Conservation (phyloP, 2,329 filamentous ascomycete species). For the Juglanconis juglandina region DNA sequence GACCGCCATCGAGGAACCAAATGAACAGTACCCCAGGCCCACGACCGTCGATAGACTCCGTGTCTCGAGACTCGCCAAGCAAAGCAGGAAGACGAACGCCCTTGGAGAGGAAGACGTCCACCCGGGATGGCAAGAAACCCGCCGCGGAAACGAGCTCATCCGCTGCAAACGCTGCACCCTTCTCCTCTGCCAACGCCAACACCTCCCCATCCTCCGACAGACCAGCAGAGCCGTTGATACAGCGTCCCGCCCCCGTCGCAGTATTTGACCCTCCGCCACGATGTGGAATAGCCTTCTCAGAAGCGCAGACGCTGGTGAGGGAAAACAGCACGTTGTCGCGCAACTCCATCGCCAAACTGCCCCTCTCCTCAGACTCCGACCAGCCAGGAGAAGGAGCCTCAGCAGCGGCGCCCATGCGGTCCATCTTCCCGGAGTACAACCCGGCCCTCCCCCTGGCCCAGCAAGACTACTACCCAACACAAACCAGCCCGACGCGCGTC, state of each 20-base stretch:
- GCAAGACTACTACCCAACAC: conserved; percentile 68
- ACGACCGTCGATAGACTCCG: conserved; percentile 25
- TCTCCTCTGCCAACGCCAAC: conserved; percentile 3
- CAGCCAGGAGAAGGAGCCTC: background rate
- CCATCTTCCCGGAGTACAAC: conserved; percentile 75
- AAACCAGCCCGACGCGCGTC: conserved; percentile 60
- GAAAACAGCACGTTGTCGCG: conserved; percentile 48
- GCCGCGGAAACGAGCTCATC: conserved; percentile 14
- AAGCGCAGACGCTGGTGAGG: conserved; percentile 47
- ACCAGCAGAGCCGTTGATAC: conserved; percentile 28
- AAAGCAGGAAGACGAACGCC: conserved; percentile 32
- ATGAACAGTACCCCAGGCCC: conserved; percentile 22
- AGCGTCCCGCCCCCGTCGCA: conserved; percentile 39
- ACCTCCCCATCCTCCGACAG: conserved; percentile 10
- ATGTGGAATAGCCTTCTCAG: conserved; percentile 49
- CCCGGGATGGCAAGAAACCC: conserved; percentile 32
- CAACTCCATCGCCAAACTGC: conserved; percentile 56
- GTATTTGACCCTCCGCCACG: conserved; percentile 43
- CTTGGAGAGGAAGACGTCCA: conserved; percentile 30
- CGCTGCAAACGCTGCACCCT: conserved; percentile 11
- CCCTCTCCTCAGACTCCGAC: conserved; percentile 31
- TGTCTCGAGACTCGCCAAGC: conserved; percentile 24
- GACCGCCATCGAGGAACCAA: conserved; percentile 42
- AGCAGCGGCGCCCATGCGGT: conserved; percentile 47
- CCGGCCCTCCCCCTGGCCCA: conserved; percentile 61